A percentile compares a stretch with the other conserved stretches of the same genome.
phyloP scores from a whole-genome alignment of 352 stramenopile genomes.

The Phytophthora gonapodyides region DNA sequence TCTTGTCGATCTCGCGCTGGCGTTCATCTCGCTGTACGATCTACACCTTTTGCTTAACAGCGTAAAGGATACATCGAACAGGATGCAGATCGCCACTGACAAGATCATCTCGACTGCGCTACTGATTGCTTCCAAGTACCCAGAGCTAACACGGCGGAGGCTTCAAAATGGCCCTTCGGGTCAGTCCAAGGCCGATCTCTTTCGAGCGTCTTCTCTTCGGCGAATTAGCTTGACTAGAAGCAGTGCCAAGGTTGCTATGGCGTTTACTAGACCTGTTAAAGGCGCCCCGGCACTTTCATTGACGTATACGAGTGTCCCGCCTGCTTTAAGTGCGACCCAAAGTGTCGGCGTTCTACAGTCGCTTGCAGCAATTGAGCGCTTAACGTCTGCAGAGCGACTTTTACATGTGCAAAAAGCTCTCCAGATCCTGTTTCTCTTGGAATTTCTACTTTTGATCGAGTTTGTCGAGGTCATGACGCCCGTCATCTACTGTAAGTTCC shows the following conservation, averaged over 20 bases:
- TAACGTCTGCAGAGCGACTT: slow-evolving; percentile 4
- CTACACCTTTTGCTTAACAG: slow-evolving; percentile 22
- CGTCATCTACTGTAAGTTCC: slow-evolving; percentile 34
- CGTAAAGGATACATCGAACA: slow-evolving; percentile 10
- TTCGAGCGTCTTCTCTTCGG: slow-evolving; percentile 7
- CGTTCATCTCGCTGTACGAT: slow-evolving; percentile 35
- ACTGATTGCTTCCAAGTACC: slow-evolving; percentile 10
- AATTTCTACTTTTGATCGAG: slow-evolving; percentile 40
- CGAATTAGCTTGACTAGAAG: not conserved
- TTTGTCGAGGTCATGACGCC: slow-evolving; percentile 42
- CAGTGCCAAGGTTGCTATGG: not conserved
- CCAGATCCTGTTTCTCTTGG: slow-evolving; percentile 34
- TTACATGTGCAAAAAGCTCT: slow-evolving; percentile 27
- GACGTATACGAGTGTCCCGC: not conserved
- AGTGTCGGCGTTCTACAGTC: too few relatives aligned
- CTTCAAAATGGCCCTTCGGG: not conserved
- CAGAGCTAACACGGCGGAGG: slow-evolving; percentile 8
- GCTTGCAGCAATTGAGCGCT: slow-evolving; percentile 1
- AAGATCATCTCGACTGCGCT: slow-evolving; percentile 12
- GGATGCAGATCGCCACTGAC: slow-evolving; percentile 7
- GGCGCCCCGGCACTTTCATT: slow-evolving; percentile 1
- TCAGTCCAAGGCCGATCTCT: slow-evolving; percentile 14
- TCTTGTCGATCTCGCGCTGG: slow-evolving; percentile 34
- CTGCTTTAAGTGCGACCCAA: not conserved
- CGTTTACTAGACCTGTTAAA: not conserved